Percentiles rank a stretch among this genome's conserved stretches.
phyloP scores from a whole-genome alignment of 257 asterid genomes.

The Primulina huaijiensis region DNA sequence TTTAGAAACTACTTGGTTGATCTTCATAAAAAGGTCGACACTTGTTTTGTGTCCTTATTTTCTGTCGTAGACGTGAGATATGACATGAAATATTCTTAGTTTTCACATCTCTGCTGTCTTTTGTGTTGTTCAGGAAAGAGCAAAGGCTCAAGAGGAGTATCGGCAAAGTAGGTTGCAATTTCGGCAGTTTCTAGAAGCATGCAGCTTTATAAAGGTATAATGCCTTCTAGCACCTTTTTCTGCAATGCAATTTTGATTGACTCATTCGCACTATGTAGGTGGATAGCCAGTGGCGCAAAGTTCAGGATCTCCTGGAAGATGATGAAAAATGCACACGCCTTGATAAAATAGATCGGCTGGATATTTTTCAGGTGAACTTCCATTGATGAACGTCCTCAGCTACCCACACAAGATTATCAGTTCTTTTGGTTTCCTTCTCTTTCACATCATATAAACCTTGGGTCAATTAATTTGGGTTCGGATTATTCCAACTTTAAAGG shows the following conservation, averaged over 20 bases:
- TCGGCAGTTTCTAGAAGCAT: conserved; percentile 79
- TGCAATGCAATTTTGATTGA: conserved; percentile 1
- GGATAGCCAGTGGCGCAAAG: conserved; percentile 97
- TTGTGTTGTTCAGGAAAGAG: conserved; percentile 65
- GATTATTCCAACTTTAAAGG: conserved; percentile 13
- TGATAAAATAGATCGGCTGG: conserved; percentile 85
- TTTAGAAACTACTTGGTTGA: conserved; percentile 85
- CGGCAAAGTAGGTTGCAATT: conserved; percentile 67
- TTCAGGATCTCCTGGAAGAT: conserved; percentile 92
- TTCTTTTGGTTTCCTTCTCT: conserved; percentile 13
- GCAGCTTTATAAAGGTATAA: conserved; percentile 77
- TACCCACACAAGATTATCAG: background rate
- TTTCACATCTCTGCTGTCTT: conserved; percentile 17
- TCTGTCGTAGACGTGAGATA: conserved; percentile 5
- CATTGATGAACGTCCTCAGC: conserved; percentile 21
- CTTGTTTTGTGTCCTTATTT: conserved; percentile 6
- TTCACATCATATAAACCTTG: conserved; percentile 14
- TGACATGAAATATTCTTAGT: conserved; percentile 19
- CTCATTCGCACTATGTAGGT: conserved; percentile 45
- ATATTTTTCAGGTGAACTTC: conserved; percentile 74
- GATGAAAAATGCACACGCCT: conserved; percentile 92
- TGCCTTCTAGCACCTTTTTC: conserved; percentile 12
- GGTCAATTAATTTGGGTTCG: conserved; percentile 13
- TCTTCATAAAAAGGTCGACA: conserved; percentile 80
- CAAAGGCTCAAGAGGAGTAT: conserved; percentile 87